Percentiles rank a stretch among this genome's conserved stretches.
phyloP scores from a whole-genome alignment of 179 eudicot species.

The Beta macrorhiza region DNA sequence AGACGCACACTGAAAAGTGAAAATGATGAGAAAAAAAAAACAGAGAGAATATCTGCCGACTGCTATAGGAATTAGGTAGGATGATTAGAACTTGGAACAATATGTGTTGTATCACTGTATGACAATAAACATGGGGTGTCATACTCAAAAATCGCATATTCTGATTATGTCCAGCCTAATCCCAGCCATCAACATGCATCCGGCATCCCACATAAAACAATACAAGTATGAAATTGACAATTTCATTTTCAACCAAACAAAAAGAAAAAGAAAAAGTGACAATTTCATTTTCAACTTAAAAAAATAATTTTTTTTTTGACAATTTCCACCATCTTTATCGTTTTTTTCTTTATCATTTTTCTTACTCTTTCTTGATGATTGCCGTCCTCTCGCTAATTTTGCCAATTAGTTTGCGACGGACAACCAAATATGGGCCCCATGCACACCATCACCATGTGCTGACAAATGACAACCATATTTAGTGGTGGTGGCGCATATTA shows the following conservation, averaged over 20 bases:
- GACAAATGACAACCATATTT: slow-evolving; percentile 6
- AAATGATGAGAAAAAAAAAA: too few species aligned
- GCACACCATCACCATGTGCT: neutral
- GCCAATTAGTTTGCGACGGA: neutral
- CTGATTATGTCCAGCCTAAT: slow-evolving; percentile 12
- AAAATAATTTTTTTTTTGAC: too few species aligned
- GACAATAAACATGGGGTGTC: neutral
- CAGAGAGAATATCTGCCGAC: too few species aligned
- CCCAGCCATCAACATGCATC: slow-evolving; percentile 8
- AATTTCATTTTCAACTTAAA: too few species aligned
- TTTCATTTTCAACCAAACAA: too few species aligned
- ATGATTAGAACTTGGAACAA: too few species aligned
- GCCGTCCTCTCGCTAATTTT: slow-evolving; percentile 7
- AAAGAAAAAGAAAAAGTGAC: too few species aligned
- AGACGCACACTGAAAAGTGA: too few species aligned
- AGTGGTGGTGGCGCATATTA: slow-evolving; percentile 21
- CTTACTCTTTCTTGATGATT: neutral
- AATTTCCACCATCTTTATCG: neutral
- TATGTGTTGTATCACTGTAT: neutral
- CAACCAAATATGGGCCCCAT: slow-evolving; percentile 7
- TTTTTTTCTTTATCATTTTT: too few species aligned
- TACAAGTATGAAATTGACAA: too few species aligned
- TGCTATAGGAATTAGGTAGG: too few species aligned
- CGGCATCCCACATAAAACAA: neutral
- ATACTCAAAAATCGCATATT: neutral